A percentile compares a stretch with the other conserved stretches of the same genome.
Conservation (phyloP, 2,329 filamentous ascomycete species). For the Fusarium marasasianum region DNA sequence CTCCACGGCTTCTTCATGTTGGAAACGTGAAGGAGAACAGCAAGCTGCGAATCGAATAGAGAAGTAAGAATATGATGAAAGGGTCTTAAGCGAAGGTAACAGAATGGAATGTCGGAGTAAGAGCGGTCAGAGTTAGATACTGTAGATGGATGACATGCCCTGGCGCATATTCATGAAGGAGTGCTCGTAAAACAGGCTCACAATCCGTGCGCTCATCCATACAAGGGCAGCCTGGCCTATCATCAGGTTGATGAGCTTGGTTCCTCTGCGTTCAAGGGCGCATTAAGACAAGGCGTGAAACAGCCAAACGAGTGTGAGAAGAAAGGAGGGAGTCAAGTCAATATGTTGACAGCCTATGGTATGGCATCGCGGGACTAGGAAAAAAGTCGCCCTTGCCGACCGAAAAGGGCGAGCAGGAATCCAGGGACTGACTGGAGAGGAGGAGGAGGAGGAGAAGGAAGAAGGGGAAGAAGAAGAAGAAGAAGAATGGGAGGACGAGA, state of each 20-base stretch:
- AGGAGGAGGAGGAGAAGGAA: neutral
- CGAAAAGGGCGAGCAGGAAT: constrained; percentile 35
- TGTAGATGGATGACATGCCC: constrained; percentile 23
- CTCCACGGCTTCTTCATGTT: constrained; percentile 59
- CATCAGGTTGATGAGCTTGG: constrained; percentile 30
- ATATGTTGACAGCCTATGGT: constrained; percentile 35
- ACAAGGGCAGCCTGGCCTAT: constrained; percentile 40
- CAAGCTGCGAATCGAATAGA: neutral
- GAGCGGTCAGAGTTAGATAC: constrained; percentile 19
- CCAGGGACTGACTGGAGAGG: neutral
- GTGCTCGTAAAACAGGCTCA: constrained; percentile 33
- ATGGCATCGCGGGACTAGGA: constrained; percentile 38
- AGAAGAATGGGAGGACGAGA: constrained; percentile 29
- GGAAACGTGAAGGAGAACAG: constrained; percentile 9
- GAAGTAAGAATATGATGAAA: constrained; percentile 8
- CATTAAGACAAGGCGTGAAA: constrained; percentile 22
- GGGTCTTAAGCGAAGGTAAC: constrained; percentile 13
- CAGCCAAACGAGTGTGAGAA: constrained; percentile 38
- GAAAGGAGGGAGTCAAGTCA: constrained; percentile 18
- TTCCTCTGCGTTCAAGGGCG: constrained; percentile 17
- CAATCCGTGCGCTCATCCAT: constrained; percentile 38
- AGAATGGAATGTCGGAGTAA: constrained; percentile 26
- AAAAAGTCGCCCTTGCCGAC: constrained; percentile 36
- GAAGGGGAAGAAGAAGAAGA: neutral
- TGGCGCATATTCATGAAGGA: constrained; percentile 38